A percentile compares a stretch with the other conserved stretches of the same genome.
Evolutionary conservation across 495 filamentous ascomycete genomes (phyloP).

Genomic region (Daldinia decipiens): DNA sequence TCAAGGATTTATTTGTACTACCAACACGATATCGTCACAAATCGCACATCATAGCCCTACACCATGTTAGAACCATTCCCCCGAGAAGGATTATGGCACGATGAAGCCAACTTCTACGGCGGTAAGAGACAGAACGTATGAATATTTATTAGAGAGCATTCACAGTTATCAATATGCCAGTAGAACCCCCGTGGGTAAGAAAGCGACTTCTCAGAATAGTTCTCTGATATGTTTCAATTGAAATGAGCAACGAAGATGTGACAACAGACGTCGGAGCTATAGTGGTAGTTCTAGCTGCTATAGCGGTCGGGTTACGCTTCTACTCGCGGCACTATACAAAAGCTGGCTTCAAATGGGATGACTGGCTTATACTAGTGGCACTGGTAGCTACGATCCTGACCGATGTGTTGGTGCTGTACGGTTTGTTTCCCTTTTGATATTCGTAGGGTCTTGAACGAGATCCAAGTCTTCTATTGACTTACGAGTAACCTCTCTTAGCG

Average conservation of each 20-base stretch:
- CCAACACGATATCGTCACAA: too few species aligned
- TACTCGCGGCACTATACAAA: slow-evolving; percentile 12
- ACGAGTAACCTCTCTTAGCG: not conserved
- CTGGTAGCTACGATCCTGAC: not conserved
- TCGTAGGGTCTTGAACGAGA: not conserved
- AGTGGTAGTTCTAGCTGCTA: slow-evolving; percentile 7
- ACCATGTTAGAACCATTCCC: too few species aligned
- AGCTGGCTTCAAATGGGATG: slow-evolving; percentile 20
- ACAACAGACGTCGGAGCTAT: slow-evolving; percentile 10
- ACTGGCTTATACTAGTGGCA: slow-evolving; percentile 25
- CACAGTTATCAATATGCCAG: too few species aligned
- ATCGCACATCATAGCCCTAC: too few species aligned
- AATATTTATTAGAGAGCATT: too few species aligned
- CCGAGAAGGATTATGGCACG: too few species aligned
- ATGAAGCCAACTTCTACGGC: too few species aligned
- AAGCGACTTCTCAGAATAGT: too few species aligned
- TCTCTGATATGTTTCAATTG: too few species aligned
- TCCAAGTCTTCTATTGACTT: not conserved
- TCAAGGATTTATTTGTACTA: too few species aligned
- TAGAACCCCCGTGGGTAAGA: too few species aligned
- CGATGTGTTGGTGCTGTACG: slow-evolving; percentile 1
- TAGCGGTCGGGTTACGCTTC: slow-evolving; percentile 23
- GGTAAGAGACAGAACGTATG: too few species aligned
- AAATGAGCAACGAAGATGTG: not conserved
- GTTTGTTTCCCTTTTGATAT: slow-evolving; percentile 3